Conservation (phyloP, 2,329 filamentous ascomycete species). For the Tolypocladium album region DNA sequence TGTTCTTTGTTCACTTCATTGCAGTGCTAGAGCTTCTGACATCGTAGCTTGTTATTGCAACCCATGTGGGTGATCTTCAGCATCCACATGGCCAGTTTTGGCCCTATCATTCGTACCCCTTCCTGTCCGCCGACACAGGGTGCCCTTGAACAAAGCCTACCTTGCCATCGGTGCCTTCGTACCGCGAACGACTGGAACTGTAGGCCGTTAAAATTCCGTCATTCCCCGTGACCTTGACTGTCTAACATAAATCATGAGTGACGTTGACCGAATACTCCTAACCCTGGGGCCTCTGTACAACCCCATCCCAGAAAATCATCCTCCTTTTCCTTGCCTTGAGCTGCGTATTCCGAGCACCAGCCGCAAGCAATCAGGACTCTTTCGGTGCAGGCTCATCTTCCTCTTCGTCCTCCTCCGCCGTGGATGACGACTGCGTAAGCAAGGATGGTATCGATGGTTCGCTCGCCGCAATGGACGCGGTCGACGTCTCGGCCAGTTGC, state of each 20-base stretch:
- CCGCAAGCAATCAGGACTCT: conserved; percentile 4
- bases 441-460: conserved; percentile 40
- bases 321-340: neutral
- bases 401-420: conserved; percentile 25
- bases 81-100: neutral
- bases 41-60: neutral
- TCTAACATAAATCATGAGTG: neutral
- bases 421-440: conserved; percentile 34
- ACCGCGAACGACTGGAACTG: neutral
- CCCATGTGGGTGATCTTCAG: neutral
- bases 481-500: conserved; percentile 33
- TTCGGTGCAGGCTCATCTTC: conserved; percentile 6
- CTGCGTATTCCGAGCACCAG: neutral
- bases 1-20: no score
- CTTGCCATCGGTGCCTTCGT: neutral
- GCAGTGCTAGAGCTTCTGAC: neutral
- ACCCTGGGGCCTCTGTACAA: neutral
- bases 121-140: neutral
- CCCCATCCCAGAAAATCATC: neutral
- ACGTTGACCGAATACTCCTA: neutral
- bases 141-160: neutral
- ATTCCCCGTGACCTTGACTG: neutral
- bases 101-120: neutral
- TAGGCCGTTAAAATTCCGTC: neutral
- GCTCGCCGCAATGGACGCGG: conserved; percentile 19